These are phyloP conservation scores for Suillus plorans DNA, from an alignment of 768 basidiomycete species.

Conservation along the genomic window DNA sequence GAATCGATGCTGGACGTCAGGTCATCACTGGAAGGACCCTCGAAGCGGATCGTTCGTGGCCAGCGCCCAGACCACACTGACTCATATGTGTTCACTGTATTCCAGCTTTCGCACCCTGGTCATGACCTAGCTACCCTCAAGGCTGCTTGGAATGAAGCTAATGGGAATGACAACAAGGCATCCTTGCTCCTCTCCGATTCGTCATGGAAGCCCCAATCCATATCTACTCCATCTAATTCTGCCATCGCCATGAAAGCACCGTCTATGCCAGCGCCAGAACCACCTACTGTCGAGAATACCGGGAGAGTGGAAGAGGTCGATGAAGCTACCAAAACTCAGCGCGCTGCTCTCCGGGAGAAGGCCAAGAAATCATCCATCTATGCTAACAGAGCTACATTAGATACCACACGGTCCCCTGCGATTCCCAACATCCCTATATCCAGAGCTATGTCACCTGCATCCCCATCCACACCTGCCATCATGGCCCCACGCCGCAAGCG, in stretches of 20 bases:
- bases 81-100: conserved; percentile 48
- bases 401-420: conserved; percentile 38
- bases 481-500: conserved; percentile 46
- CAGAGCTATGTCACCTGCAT: conserved; percentile 35
- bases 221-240: conserved; percentile 19
- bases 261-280: conserved; percentile 17
- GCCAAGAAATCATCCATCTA: conserved; percentile 85
- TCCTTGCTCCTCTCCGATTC: conserved; percentile 57
- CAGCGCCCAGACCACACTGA: conserved; percentile 35
- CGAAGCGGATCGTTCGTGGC: conserved; percentile 54
- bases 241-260: conserved; percentile 1
- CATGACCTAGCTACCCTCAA: conserved; percentile 39
- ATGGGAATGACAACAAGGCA: conserved; percentile 61
- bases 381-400: conserved; percentile 58
- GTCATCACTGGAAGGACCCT: conserved; percentile 41
- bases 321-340: conserved; percentile 66
- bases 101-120: conserved; percentile 62
- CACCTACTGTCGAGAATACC: conserved; percentile 34
- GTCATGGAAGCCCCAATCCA: conserved; percentile 45
- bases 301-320: conserved; percentile 74
- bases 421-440: conserved; percentile 36
- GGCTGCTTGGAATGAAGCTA: conserved; percentile 67
- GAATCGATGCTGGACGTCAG: conserved; percentile 59
- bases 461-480: conserved; percentile 43
- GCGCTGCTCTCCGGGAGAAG: conserved; percentile 67